phyloP scores from a whole-genome alignment of 768 basidiomycete species.

The Boletus barrowsii region DNA sequence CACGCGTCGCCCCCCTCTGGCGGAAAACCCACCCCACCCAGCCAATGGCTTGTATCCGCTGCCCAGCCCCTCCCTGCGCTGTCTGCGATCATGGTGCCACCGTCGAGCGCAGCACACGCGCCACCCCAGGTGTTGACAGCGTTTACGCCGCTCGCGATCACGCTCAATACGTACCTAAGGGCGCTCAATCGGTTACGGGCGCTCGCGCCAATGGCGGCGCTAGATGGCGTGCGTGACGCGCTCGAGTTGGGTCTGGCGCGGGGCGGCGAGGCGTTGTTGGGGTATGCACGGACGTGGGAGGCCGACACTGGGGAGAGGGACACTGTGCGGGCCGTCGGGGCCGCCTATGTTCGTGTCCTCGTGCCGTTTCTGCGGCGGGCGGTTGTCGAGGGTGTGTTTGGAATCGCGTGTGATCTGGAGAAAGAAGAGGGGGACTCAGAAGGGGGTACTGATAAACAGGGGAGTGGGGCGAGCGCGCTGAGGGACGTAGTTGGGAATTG shows the following conservation, averaged over 20 bases:
- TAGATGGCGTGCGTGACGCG: conserved; percentile 44
- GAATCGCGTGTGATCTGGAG: conserved; percentile 26
- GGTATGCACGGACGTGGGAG: conserved; percentile 39
- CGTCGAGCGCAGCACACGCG: conserved; percentile 46
- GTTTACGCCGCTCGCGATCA: conserved; percentile 72
- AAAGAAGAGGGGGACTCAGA: background rate
- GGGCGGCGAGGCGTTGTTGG: conserved; percentile 44
- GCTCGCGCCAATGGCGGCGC: conserved; percentile 66
- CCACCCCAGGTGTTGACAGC: conserved; percentile 71
- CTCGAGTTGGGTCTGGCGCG: conserved; percentile 52
- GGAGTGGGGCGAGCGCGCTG: conserved; percentile 1
- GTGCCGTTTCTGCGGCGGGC: conserved; percentile 72
- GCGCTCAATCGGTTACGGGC: conserved; percentile 79
- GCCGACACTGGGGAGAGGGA: conserved; percentile 34
- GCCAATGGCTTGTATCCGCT: conserved; percentile 49
- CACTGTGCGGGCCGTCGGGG: conserved; percentile 48
- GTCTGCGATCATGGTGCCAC: conserved; percentile 16
- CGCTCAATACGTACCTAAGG: conserved; percentile 68
- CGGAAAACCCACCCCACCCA: conserved; percentile 34
- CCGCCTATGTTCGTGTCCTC: conserved; percentile 58
- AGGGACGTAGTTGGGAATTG: conserved; percentile 17
- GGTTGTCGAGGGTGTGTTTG: conserved; percentile 74
- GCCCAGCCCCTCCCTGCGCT: conserved; percentile 32
- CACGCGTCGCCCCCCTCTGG: conserved; percentile 6
- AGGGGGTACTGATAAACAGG: background rate